phyloP scores from a whole-genome alignment of 768 basidiomycete genomes.

The Chalciporus sphaerocephalus region DNA sequence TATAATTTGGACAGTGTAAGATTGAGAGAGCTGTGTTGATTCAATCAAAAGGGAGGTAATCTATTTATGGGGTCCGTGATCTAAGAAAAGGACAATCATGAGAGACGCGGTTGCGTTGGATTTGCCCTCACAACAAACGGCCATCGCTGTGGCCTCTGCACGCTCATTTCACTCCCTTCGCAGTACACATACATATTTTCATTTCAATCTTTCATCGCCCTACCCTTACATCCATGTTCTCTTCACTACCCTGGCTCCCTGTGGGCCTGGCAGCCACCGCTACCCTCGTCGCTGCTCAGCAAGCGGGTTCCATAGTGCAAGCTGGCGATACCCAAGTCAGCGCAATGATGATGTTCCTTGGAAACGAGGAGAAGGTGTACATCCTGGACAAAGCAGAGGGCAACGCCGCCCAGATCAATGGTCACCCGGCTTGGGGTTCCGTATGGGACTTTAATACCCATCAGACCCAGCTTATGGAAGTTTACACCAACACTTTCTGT shows the following conservation, averaged over 20 bases:
- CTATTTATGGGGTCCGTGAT: too few species aligned
- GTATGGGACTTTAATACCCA: conserved; percentile 42
- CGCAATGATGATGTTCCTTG: conserved; percentile 72
- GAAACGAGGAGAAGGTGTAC: conserved; percentile 76
- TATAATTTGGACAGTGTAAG: too few species aligned
- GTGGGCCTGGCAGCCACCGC: conserved; percentile 41
- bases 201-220: conserved; percentile 1
- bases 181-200: background rate
- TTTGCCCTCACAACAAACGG: background rate
- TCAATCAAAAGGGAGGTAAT: too few species aligned
- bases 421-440: conserved; percentile 71
- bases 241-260: conserved; percentile 38
- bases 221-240: conserved; percentile 22
- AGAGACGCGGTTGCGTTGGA: too few species aligned
- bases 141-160: background rate
- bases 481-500: conserved; percentile 73
- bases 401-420: conserved; percentile 60
- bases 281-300: conserved; percentile 23
- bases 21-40: too few species aligned
- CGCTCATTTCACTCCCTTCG: background rate
- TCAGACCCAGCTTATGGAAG: conserved; percentile 23
- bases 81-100: too few species aligned
- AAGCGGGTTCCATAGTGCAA: conserved; percentile 20
- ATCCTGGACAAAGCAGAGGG: conserved; percentile 89
- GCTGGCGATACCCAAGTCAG: conserved; percentile 40